Evolutionary conservation across 345 rosid genomes (phyloP).

Genomic region (Sonneratia caseolaris): DNA sequence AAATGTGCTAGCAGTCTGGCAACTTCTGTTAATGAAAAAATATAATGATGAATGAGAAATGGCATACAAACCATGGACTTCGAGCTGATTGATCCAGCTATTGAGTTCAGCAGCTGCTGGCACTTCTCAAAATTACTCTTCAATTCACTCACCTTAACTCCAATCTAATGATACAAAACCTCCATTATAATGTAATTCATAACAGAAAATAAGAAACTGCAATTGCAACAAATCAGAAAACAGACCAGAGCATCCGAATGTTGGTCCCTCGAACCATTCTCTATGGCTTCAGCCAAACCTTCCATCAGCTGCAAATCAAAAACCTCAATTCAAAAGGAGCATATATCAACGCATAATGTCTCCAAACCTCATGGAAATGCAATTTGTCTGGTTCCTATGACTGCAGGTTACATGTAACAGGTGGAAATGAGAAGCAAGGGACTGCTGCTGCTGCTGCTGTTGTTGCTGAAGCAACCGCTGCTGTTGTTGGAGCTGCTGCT

Average conservation of each 20-base stretch:
- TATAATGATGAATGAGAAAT: neutral
- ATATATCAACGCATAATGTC: neutral
- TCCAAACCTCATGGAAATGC: neutral
- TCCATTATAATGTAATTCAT: neutral
- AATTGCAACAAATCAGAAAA: constrained; percentile 4
- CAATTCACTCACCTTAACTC: constrained; percentile 52
- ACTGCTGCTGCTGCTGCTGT: constrained; percentile 53
- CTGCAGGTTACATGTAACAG: constrained; percentile 37
- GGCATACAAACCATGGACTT: constrained; percentile 41
- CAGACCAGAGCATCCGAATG: constrained; percentile 69
- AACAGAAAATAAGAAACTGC: neutral
- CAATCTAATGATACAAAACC: constrained; percentile 1
- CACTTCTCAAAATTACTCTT: constrained; percentile 78
- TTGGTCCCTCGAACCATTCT: constrained; percentile 70
- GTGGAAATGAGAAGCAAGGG: constrained; percentile 86
- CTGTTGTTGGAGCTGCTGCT: constrained; percentile 27
- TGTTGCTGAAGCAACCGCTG: constrained; percentile 37
- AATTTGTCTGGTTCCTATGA: neutral
- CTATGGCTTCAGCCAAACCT: constrained; percentile 55
- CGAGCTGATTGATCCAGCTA: constrained; percentile 50
- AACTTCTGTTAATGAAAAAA: neutral
- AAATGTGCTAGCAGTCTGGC: neutral
- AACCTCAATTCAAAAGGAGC: neutral
- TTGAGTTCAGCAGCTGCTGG: constrained; percentile 76
- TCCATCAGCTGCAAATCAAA: constrained; percentile 48